Evolutionary conservation across 495 filamentous ascomycete genomes (phyloP), one percentile per base, ranked within the genome.

Genomic region (Annulohypoxylon maeteangense): DNA sequence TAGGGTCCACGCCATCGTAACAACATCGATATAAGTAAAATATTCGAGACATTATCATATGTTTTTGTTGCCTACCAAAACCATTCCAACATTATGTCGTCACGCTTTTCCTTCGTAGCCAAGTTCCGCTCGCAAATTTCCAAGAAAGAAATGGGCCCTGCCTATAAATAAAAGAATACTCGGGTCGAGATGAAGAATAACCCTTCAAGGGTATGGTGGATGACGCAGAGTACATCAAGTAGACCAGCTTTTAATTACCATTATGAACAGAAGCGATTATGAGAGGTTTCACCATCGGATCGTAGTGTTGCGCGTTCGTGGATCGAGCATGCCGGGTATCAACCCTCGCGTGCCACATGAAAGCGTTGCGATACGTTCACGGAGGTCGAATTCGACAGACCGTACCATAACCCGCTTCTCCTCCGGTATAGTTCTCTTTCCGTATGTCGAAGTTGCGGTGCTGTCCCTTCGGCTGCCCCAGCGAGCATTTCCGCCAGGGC

Each of bases 371-470:
- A 79, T 80, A 27, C 81, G 77, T 70, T 81, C 76, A 25, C 83
- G 83, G 57, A 87, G 73, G 53, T 87, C 81, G 60, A 87, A 87
- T 71, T 86, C 75, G 64, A 87, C 85, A 20, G 83, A 81, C 60
- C 82, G 78, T 29, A 87, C 83, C 84, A 87, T 87, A 51, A 87
- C 82, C 7, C 85, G 81, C 74, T 77, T 83, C 32, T 85, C 82
- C 22, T 83, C 83, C 0, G 83, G 82, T 23, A 84, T 76, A 7
- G 56, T 7, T 53, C 68, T 75, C 50, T 60, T 70, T 20, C 60
- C 61, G 40, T 75, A 47, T 3, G 68, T 57, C 25, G 75, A 70
- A 11, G 63, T 22, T 8, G 58, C 34, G 23, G 65, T 27, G 55
- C 79, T 80, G 62, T 79, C 78, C 62, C 78, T 69, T 54, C 78